phyloP scores from a whole-genome alignment of 1,284 basidiomycete genomes.

The Meripilus lineatus region DNA sequence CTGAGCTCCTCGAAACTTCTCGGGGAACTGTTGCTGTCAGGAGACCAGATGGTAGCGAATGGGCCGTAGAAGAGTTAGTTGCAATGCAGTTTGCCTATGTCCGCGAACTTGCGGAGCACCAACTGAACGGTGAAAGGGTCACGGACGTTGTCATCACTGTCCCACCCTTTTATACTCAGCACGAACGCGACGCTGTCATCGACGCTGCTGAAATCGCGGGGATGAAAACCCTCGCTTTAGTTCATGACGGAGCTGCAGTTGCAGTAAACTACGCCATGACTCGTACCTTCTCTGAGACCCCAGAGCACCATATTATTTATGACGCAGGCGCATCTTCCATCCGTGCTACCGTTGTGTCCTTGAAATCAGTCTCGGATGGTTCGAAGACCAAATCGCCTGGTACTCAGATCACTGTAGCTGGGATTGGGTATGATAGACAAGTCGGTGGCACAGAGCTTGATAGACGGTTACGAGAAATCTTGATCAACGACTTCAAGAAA shows the following conservation, averaged over 20 bases:
- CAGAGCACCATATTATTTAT: constrained; percentile 90
- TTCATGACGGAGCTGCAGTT: constrained; percentile 92
- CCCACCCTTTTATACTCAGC: constrained; percentile 83
- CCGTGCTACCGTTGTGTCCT: constrained; percentile 82
- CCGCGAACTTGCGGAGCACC: constrained; percentile 79
- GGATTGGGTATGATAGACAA: constrained; percentile 77
- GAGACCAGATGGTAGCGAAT: constrained; percentile 61
- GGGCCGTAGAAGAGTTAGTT: constrained; percentile 87
- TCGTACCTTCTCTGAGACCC: constrained; percentile 68
- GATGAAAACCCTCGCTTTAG: constrained; percentile 75
- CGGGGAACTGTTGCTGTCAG: constrained; percentile 57
- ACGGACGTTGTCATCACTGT: constrained; percentile 82
- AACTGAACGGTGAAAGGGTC: constrained; percentile 70
- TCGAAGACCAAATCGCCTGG: constrained; percentile 42
- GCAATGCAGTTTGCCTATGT: constrained; percentile 94
- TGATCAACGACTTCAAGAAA: constrained; percentile 72
- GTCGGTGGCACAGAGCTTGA: constrained; percentile 85
- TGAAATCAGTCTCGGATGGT: constrained; percentile 51
- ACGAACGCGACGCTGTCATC: constrained; percentile 82
- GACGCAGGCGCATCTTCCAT: constrained; percentile 91
- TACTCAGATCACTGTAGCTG: constrained; percentile 73
- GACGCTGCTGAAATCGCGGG: constrained; percentile 93
- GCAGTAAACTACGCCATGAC: constrained; percentile 98
- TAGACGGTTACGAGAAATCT: constrained; percentile 75
- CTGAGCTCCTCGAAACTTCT: constrained; percentile 51